Percentiles rank a stretch among this genome's conserved stretches.
phyloP scores from a whole-genome alignment of 2,329 filamentous ascomycete species.

The Apiospora pterosperma region DNA sequence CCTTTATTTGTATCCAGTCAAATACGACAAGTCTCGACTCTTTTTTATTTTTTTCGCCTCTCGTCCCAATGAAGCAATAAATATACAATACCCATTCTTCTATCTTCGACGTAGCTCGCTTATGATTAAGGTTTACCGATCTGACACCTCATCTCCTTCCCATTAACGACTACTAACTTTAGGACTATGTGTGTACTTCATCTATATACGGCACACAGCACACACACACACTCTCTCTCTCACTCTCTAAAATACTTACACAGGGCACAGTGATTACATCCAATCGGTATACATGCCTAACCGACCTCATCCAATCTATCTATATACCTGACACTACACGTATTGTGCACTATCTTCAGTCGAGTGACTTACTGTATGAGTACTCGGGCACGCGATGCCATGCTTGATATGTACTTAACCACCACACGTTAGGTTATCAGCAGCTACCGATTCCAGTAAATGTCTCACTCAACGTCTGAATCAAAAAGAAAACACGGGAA shows the following conservation, averaged over 20 bases:
- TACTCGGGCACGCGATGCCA: neutral
- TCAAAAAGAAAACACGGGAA: neutral
- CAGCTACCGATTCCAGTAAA: constrained; percentile 2
- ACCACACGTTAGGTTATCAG: neutral
- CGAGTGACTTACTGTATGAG: neutral
- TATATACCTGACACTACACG: neutral
- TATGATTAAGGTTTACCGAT: constrained; percentile 26
- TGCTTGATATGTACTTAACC: neutral
- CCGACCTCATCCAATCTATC: neutral
- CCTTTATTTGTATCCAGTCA: constrained; percentile 12
- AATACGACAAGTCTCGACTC: constrained; percentile 4
- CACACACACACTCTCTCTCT: neutral
- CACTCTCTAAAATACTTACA: no score
- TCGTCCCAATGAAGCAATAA: constrained; percentile 5
- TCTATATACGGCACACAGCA: neutral
- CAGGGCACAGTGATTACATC: neutral
- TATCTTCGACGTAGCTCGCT: constrained; percentile 16
- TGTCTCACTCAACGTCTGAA: constrained; percentile 2
- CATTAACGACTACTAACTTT: neutral
- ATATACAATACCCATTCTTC: neutral
- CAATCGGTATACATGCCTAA: neutral
- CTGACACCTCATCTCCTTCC: constrained; percentile 15
- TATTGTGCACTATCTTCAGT: neutral
- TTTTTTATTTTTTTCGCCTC: constrained; percentile 9
- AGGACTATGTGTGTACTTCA: neutral